A percentile compares a stretch with the other conserved stretches of the same genome.
These are phyloP conservation scores for Ramularia endophylla DNA, from an alignment of 2,329 filamentous ascomycete species.

Conservation along the genomic window DNA sequence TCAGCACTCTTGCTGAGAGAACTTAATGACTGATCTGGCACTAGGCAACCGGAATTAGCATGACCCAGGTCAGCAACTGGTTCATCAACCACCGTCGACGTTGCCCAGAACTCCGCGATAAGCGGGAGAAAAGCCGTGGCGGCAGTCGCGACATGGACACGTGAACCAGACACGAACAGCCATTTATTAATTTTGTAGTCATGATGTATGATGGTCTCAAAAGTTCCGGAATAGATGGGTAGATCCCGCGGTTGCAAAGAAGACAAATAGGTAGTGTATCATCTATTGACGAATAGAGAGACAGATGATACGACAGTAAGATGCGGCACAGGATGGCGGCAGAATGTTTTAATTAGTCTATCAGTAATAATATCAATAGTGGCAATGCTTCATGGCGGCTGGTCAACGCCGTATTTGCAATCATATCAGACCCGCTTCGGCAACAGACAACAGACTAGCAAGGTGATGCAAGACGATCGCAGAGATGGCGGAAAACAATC, in stretches of 20 bases:
- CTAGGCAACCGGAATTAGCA: constrained; percentile 32
- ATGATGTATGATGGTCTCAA: neutral
- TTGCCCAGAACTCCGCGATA: constrained; percentile 33
- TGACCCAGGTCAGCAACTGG: constrained; percentile 38
- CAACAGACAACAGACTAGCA: no score
- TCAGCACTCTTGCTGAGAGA: neutral
- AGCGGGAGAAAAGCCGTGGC: constrained; percentile 28
- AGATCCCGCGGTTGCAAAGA: neutral
- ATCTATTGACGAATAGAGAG: neutral
- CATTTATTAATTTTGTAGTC: neutral
- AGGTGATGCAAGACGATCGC: no score
- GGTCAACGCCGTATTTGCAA: no score
- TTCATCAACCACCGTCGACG: constrained; percentile 35
- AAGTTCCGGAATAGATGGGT: neutral
- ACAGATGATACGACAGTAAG: no score
- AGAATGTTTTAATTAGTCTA: no score
- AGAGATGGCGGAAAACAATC: neutral
- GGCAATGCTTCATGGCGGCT: no score
- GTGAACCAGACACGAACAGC: neutral
- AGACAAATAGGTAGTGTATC: neutral
- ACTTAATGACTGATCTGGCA: constrained; percentile 1
- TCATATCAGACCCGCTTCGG: no score
- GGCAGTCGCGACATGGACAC: constrained; percentile 4
- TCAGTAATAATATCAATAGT: no score
- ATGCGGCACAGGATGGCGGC: no score